These are phyloP conservation scores for Penstemon davidsonii DNA, from an alignment of 257 asterid genomes.

Conservation along the genomic window DNA sequence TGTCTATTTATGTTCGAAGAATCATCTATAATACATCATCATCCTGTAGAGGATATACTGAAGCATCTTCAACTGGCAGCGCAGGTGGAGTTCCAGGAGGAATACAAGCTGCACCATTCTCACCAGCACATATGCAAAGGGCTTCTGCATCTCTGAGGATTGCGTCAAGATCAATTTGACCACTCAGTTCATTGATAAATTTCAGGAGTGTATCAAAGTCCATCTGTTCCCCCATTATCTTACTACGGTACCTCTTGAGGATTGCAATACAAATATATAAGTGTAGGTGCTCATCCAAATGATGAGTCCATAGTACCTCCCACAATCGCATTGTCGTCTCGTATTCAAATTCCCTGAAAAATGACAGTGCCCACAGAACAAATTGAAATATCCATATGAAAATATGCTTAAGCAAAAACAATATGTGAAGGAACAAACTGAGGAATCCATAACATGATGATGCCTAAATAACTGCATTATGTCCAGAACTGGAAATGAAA, in stretches of 20 bases:
- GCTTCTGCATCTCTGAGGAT: constrained; percentile 95
- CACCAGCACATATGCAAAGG: constrained; percentile 88
- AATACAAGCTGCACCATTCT: constrained; percentile 83
- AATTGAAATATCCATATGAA: background rate
- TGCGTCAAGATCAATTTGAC: constrained; percentile 77
- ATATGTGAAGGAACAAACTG: background rate
- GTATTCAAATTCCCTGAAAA: constrained; percentile 87
- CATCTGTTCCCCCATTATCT: constrained; percentile 90
- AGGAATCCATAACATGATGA: background rate
- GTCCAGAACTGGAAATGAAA: too few relatives aligned
- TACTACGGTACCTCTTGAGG: constrained; percentile 69
- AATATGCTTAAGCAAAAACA: background rate
- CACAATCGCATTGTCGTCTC: constrained; percentile 77
- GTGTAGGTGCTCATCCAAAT: constrained; percentile 87
- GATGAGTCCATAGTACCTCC: constrained; percentile 95
- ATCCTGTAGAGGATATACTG: constrained; percentile 65
- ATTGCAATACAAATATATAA: constrained; percentile 81
- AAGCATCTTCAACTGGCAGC: constrained; percentile 68
- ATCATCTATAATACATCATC: constrained; percentile 62
- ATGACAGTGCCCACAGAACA: background rate
- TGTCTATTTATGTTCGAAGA: background rate
- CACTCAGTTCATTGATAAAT: constrained; percentile 89
- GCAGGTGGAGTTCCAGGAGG: constrained; percentile 99
- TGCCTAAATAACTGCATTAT: background rate
- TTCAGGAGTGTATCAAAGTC: constrained; percentile 92